phyloP scores from a whole-genome alignment of 1,284 basidiomycete genomes.

The Naganishia cerealis region DNA sequence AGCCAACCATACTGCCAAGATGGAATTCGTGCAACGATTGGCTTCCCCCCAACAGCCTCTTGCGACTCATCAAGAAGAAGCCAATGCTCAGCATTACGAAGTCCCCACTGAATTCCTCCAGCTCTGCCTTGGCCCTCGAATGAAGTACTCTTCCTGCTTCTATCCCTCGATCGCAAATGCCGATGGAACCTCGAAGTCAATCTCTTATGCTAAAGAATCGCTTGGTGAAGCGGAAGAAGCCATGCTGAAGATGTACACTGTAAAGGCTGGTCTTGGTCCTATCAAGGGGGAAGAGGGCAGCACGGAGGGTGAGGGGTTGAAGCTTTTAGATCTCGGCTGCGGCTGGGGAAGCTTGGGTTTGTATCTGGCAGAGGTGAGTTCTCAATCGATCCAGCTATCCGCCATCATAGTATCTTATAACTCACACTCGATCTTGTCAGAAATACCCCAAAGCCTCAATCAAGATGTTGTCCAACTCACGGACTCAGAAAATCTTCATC shows the following conservation, averaged over 20 bases:
- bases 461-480: conserved; percentile 68
- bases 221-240: conserved; percentile 68
- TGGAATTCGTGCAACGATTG: conserved; percentile 57
- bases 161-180: conserved; percentile 58
- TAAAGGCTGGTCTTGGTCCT: conserved; percentile 62
- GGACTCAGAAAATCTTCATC: conserved; percentile 70
- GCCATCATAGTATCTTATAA: background rate
- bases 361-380: conserved; percentile 65
- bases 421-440: conserved; percentile 45
- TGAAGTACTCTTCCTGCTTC: conserved; percentile 71
- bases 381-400: too few species aligned
- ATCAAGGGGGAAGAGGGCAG: conserved; percentile 32
- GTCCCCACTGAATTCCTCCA: conserved; percentile 69
- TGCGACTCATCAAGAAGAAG: conserved; percentile 68
- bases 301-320: conserved; percentile 61
- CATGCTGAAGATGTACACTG: conserved; percentile 71
- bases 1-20: conserved; percentile 67
- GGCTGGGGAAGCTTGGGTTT: conserved; percentile 74
- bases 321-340: conserved; percentile 72
- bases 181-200: conserved; percentile 25
- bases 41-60: conserved; percentile 58
- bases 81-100: conserved; percentile 78
- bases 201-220: conserved; percentile 60
- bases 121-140: conserved; percentile 64
- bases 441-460: conserved; percentile 71